These are phyloP conservation scores for Gentiana straminea DNA, from an alignment of 257 asterid genomes.

Conservation along the genomic window DNA sequence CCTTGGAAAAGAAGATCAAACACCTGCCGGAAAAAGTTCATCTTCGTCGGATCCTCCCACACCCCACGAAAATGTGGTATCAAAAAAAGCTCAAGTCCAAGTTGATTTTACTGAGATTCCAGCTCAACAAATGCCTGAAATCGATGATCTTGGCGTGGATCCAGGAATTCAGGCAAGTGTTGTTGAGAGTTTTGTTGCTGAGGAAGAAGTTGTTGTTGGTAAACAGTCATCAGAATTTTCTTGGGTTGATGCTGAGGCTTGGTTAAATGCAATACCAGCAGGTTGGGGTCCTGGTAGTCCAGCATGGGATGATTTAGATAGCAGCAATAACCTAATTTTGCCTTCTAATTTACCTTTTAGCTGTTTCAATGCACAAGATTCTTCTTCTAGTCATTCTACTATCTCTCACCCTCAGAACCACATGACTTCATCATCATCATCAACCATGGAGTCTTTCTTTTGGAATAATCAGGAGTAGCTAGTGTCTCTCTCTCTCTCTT, in stretches of 20 bases:
- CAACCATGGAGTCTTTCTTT: slow-evolving; percentile 26
- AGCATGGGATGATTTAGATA: slow-evolving; percentile 75
- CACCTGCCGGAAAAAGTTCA: slow-evolving; percentile 2
- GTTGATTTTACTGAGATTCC: slow-evolving; percentile 10
- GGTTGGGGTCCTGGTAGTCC: slow-evolving; percentile 92
- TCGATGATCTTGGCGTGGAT: slow-evolving; percentile 17
- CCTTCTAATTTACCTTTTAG: slow-evolving; percentile 58
- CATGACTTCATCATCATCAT: slow-evolving; percentile 28
- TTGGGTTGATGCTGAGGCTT: slow-evolving; percentile 66
- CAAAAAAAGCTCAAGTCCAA: slow-evolving; percentile 8
- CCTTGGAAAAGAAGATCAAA: slow-evolving; percentile 33
- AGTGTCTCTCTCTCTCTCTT: too few relatives aligned
- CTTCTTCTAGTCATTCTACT: slow-evolving; percentile 8
- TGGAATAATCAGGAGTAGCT: slow-evolving; percentile 30
- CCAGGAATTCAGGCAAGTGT: slow-evolving; percentile 24
- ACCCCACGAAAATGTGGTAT: slow-evolving; percentile 7
- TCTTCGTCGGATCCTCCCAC: slow-evolving; percentile 14
- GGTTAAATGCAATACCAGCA: slow-evolving; percentile 60
- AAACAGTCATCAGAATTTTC: slow-evolving; percentile 35
- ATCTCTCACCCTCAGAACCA: slow-evolving; percentile 26
- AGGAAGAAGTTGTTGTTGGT: background rate
- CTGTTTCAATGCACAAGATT: slow-evolving; percentile 26
- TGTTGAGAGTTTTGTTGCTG: slow-evolving; percentile 14
- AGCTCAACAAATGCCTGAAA: slow-evolving; percentile 3
- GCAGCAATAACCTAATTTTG: slow-evolving; percentile 39